Evolutionary conservation across 768 basidiomycete genomes (phyloP).

Genomic region (Mycena latifolia): DNA sequence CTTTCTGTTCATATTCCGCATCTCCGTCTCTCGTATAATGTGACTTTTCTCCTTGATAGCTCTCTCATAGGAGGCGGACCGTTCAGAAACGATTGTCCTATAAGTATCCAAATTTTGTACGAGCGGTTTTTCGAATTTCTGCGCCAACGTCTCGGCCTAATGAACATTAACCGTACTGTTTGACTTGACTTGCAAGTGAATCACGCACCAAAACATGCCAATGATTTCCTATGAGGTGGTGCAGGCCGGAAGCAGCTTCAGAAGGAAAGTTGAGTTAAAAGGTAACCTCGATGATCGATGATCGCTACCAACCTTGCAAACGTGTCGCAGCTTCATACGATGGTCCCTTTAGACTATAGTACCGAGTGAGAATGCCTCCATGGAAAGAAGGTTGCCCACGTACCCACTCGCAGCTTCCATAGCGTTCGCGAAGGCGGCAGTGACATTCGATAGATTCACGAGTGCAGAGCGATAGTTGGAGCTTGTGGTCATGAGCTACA

Average conservation of each 20-base stretch:
- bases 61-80: slow-evolving; percentile 86
- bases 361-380: background rate
- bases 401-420: slow-evolving; percentile 89
- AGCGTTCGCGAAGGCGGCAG: slow-evolving; percentile 88
- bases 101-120: slow-evolving; percentile 89
- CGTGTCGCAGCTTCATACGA: slow-evolving; percentile 85
- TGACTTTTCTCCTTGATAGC: slow-evolving; percentile 86
- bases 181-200: background rate
- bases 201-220: slow-evolving; percentile 88
- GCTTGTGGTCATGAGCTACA: slow-evolving; percentile 79
- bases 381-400: slow-evolving; percentile 39
- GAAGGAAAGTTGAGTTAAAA: slow-evolving; percentile 23
- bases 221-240: slow-evolving; percentile 93
- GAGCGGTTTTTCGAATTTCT: slow-evolving; percentile 90
- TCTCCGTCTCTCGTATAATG: slow-evolving; percentile 88
- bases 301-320: slow-evolving; percentile 58
- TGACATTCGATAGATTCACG: slow-evolving; percentile 83
- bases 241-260: slow-evolving; percentile 84
- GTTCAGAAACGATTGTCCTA: slow-evolving; percentile 76
- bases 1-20: slow-evolving; percentile 85
- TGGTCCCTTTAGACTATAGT: slow-evolving; percentile 79
- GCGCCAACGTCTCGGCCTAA: slow-evolving; percentile 88
- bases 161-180: background rate
- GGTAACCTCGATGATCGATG: slow-evolving; percentile 6
- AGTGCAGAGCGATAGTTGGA: slow-evolving; percentile 87